Evolutionary conservation across 768 basidiomycete genomes (phyloP), one percentile per base, ranked within the genome.

Genomic region (Kwoniella dendrophila): DNA sequence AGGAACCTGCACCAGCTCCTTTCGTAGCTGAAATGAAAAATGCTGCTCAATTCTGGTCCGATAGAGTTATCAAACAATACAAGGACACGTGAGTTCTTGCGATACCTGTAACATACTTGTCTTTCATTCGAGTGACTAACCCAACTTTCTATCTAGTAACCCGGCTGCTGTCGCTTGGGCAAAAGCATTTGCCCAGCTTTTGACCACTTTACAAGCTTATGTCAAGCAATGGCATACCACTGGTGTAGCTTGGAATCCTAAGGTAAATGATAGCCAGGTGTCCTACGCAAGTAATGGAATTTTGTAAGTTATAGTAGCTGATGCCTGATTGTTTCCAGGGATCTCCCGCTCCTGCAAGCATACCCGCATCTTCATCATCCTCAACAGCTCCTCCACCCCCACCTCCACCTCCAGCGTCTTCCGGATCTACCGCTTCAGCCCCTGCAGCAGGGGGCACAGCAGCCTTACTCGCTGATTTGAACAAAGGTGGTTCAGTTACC

Each of bases 131-230:
- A 36, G 34, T 16, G 34, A 26, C n/a, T 16, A 38, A 32, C 45
- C 26, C 20, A 24, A 12, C 45, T 56, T 59, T 26, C 64, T 44
- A 27, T 62, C 24, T 70, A 97, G 95, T 75, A 89, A 97, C 73
- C 81, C 86, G 11, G 88, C 87, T 69, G 92, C 94, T 68, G 84
- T 86, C 16, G 90, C 92, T 74, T 99, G 95, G 94, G 89, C 89
- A 12, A 86, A 85, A 62, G 81, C 84, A 2, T 92, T 87, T 78
- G 72, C 85, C 22, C 83, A 81, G 4, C 76, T 93, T 30, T 79
- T 98, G 43, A 91, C 95, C 47, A 87, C 86, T 48, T 83, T 89
- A 73, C 86, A 86, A 64, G 86, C 87, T 56, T 98, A 96, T 77
- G 85, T 93, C 58, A 83, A 87, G 77, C 87, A 94, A 65, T 85